Conservation (phyloP, 192 early-diverging fungal genomes). For the Backusella westeae region DNA sequence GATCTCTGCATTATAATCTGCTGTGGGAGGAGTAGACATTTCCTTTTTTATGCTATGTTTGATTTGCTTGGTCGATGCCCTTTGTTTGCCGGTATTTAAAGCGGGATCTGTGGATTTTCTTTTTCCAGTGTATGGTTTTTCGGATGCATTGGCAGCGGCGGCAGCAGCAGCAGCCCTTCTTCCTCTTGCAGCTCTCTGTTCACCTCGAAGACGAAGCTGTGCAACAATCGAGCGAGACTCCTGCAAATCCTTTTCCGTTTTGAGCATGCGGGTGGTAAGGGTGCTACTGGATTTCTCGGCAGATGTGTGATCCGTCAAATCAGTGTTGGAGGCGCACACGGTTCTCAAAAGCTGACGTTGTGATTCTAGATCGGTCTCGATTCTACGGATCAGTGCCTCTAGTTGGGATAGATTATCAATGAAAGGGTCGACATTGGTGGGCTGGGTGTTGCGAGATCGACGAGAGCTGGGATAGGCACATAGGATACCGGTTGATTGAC, state of each 20-base stretch:
- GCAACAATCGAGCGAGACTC: constrained; percentile 36
- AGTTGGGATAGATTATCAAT: constrained; percentile 34
- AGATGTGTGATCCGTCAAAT: not conserved
- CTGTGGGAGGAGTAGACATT: not conserved
- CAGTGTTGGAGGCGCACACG: not conserved
- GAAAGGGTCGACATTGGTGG: constrained; percentile 34
- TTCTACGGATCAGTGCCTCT: constrained; percentile 28
- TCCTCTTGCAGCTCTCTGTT: constrained; percentile 26
- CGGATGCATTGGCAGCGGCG: not conserved
- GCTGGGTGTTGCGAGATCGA: constrained; percentile 36
- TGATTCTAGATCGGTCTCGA: constrained; percentile 28
- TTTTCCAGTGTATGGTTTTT: not conserved
- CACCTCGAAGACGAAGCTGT: constrained; percentile 33
- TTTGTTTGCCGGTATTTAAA: not conserved
- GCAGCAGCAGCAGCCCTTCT: constrained; percentile 24
- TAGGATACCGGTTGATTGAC: constrained; percentile 23
- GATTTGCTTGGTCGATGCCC: not conserved
- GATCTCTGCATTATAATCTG: not conserved
- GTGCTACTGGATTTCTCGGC: not conserved
- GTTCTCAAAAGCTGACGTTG: constrained; percentile 4
- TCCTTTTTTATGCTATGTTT: not conserved
- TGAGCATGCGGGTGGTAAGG: constrained; percentile 12
- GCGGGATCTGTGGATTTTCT: not conserved
- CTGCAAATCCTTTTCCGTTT: constrained; percentile 39
- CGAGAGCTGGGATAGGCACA: constrained; percentile 39